phyloP scores from a whole-genome alignment of 495 filamentous ascomycete genomes.

The Glonium stellatum region DNA sequence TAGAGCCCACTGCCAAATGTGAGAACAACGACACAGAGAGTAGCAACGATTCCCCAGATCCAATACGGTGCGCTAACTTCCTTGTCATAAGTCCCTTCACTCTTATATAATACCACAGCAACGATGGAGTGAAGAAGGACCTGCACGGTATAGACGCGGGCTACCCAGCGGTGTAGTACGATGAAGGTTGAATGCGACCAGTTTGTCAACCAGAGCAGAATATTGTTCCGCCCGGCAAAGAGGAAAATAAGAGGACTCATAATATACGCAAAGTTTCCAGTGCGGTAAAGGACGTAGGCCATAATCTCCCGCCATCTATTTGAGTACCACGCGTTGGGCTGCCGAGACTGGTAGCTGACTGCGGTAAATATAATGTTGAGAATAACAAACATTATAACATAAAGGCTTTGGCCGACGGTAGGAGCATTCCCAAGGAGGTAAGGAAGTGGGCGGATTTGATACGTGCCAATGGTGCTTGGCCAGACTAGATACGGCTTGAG shows the following conservation, averaged over 20 bases:
- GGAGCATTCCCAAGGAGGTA: background rate
- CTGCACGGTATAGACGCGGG: constrained; percentile 36
- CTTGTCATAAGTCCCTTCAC: constrained; percentile 12
- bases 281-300: constrained; percentile 39
- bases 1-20: background rate
- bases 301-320: constrained; percentile 28
- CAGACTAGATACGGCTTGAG: constrained; percentile 11
- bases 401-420: background rate
- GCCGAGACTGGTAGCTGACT: constrained; percentile 27
- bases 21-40: constrained; percentile 25
- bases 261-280: constrained; percentile 35
- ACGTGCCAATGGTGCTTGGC: constrained; percentile 1
- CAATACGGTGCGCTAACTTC: constrained; percentile 33
- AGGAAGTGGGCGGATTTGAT: constrained; percentile 3
- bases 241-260: constrained; percentile 36
- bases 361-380: constrained; percentile 1
- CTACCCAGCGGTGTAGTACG: constrained; percentile 46
- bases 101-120: constrained; percentile 27
- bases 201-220: constrained; percentile 43
- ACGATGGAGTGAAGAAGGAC: constrained; percentile 37
- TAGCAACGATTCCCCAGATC: constrained; percentile 42
- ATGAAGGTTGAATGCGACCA: constrained; percentile 44
- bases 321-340: constrained; percentile 31
- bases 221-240: constrained; percentile 41
- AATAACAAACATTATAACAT: background rate